Evolutionary conservation across 441 rosid species (phyloP).

Genomic region (Viola pubescens): DNA sequence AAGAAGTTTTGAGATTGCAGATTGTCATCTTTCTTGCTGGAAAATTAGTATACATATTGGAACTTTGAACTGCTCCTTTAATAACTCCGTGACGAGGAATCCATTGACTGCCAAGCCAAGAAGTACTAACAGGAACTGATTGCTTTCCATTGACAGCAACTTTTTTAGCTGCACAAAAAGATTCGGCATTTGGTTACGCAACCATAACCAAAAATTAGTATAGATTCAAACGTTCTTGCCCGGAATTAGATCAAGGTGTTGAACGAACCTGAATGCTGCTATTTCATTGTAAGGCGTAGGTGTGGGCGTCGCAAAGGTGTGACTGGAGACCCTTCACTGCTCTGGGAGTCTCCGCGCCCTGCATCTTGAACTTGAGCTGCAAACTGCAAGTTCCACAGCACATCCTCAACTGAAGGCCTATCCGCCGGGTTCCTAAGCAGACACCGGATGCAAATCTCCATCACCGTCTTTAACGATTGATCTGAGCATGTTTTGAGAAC

Average conservation of each 20-base stretch:
- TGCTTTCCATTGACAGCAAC: background rate
- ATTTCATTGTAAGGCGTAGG: slow-evolving; percentile 20
- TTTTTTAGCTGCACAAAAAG: background rate
- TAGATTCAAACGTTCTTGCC: background rate
- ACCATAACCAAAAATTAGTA: no score
- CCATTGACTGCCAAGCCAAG: background rate
- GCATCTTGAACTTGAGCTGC: slow-evolving; percentile 87
- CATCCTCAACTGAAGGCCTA: slow-evolving; percentile 82
- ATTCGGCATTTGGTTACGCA: no score
- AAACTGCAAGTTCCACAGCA: slow-evolving; percentile 92
- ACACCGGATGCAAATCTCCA: slow-evolving; percentile 73
- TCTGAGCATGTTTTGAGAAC: slow-evolving; percentile 51
- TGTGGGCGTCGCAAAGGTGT: slow-evolving; percentile 27
- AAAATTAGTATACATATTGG: background rate
- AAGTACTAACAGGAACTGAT: background rate
- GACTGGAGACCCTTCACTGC: slow-evolving; percentile 63
- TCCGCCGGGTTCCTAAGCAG: slow-evolving; percentile 49
- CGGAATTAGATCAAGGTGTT: background rate
- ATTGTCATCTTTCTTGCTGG: background rate
- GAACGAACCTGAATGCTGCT: slow-evolving; percentile 21
- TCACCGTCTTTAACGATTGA: slow-evolving; percentile 71
- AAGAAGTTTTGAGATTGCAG: no score
- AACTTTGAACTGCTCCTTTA: background rate
- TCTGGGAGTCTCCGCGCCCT: slow-evolving; percentile 48
- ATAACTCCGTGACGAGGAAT: background rate